These are phyloP conservation scores for Mollisiaceae sp. DNA, from an alignment of 2,329 filamentous ascomycete genomes.

Conservation along the genomic window DNA sequence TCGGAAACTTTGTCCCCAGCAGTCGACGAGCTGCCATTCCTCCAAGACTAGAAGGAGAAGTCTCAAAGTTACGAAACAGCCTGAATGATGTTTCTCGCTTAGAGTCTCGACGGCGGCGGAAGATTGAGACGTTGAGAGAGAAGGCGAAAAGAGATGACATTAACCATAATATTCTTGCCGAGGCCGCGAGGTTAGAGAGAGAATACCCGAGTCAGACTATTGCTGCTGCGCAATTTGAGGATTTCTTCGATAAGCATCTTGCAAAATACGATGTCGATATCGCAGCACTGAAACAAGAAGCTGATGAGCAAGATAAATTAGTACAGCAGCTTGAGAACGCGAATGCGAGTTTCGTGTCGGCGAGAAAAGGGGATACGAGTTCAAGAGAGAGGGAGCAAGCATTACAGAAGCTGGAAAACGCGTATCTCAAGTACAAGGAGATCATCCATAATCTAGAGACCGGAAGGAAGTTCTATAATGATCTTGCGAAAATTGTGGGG, in stretches of 20 bases:
- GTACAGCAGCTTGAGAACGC: constrained; percentile 72
- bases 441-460: constrained; percentile 90
- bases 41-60: constrained; percentile 78
- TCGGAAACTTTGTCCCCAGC: constrained; percentile 89
- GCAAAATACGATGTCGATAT: constrained; percentile 81
- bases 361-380: constrained; percentile 63
- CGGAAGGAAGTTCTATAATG: constrained; percentile 95
- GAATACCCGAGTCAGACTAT: constrained; percentile 85
- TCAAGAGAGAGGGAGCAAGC: constrained; percentile 81
- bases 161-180: constrained; percentile 79
- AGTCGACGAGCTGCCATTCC: constrained; percentile 80
- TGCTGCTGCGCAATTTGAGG: constrained; percentile 88
- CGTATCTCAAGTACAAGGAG: constrained; percentile 96
- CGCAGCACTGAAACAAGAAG: constrained; percentile 72
- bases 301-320: constrained; percentile 75
- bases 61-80: constrained; percentile 75
- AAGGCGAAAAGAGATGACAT: constrained; percentile 89
- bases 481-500: constrained; percentile 85
- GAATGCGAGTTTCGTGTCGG: constrained; percentile 77
- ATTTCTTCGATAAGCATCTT: constrained; percentile 83
- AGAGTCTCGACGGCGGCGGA: constrained; percentile 79
- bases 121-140: constrained; percentile 77
- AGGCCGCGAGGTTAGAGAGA: constrained; percentile 84
- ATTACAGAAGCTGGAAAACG: constrained; percentile 85
- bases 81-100: constrained; percentile 86